phyloP scores from a whole-genome alignment of 1,284 basidiomycete species.

The Ustilago hordei region DNA sequence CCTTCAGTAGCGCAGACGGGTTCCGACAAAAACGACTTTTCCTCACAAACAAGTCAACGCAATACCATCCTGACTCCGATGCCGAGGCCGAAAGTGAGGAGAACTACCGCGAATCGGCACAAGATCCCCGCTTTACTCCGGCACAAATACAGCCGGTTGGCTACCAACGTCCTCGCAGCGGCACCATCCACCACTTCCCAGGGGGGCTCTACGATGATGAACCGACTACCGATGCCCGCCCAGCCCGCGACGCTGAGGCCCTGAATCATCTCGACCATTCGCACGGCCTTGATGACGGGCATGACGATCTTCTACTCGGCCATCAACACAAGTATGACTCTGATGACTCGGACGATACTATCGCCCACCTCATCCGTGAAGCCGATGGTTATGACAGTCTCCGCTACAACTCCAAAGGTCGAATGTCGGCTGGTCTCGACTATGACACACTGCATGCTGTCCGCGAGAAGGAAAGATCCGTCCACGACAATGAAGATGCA shows the following conservation, averaged over 20 bases:
- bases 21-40: conserved; percentile 22
- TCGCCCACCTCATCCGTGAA: conserved; percentile 38
- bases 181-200: conserved; percentile 35
- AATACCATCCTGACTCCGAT: conserved; percentile 11
- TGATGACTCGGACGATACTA: conserved; percentile 47
- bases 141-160: conserved; percentile 4
- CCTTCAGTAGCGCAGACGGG: conserved; percentile 19
- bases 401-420: conserved; percentile 26
- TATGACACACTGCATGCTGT: conserved; percentile 34
- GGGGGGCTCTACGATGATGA: conserved; percentile 38
- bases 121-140: conserved; percentile 13
- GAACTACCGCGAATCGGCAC: not conserved
- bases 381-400: conserved; percentile 45
- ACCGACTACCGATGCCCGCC: conserved; percentile 2
- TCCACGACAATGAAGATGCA: conserved; percentile 26
- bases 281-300: not conserved
- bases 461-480: conserved; percentile 20
- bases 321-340: conserved; percentile 33
- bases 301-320: conserved; percentile 7
- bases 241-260: not conserved
- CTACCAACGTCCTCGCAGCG: conserved; percentile 10
- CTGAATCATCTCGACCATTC: not conserved
- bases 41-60: conserved; percentile 11
- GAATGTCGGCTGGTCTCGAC: conserved; percentile 32
- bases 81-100: conserved; percentile 15